Conservation (phyloP, 441 rosid genomes). For the Gossypium lobatum region DNA sequence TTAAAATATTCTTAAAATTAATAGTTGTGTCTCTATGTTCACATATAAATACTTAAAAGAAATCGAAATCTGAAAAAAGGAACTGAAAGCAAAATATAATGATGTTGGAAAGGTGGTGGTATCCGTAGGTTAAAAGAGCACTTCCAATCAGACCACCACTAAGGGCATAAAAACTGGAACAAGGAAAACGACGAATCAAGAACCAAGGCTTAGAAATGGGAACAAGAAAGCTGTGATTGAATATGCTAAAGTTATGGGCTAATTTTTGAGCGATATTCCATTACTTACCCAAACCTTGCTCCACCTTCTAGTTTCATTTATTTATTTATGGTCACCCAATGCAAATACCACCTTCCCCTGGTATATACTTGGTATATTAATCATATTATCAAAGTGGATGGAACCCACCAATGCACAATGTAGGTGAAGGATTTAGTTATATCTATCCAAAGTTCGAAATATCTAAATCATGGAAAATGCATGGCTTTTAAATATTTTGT, state of each 20-base stretch:
- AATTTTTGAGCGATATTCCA: slow-evolving; percentile 11
- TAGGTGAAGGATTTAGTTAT: background rate
- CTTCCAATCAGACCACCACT: no score
- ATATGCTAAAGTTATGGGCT: slow-evolving; percentile 6
- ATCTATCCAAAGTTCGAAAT: no score
- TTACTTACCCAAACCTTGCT: background rate
- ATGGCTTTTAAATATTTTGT: no score
- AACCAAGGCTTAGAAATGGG: background rate
- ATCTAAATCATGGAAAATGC: no score
- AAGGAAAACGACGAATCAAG: background rate
- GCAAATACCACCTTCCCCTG: slow-evolving; percentile 10
- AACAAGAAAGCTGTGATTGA: background rate
- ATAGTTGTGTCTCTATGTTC: no score
- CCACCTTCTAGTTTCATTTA: background rate
- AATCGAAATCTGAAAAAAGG: no score
- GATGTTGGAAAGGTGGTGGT: no score
- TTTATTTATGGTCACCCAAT: no score
- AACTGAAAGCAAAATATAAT: no score
- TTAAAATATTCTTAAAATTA: no score
- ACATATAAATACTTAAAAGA: no score
- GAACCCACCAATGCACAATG: background rate
- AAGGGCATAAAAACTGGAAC: background rate
- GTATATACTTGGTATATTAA: background rate
- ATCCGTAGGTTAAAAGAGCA: no score
- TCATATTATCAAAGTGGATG: background rate